Evolutionary conservation across 192 early-diverging fungal species (phyloP).

Genomic region (Coemansia sp.): DNA sequence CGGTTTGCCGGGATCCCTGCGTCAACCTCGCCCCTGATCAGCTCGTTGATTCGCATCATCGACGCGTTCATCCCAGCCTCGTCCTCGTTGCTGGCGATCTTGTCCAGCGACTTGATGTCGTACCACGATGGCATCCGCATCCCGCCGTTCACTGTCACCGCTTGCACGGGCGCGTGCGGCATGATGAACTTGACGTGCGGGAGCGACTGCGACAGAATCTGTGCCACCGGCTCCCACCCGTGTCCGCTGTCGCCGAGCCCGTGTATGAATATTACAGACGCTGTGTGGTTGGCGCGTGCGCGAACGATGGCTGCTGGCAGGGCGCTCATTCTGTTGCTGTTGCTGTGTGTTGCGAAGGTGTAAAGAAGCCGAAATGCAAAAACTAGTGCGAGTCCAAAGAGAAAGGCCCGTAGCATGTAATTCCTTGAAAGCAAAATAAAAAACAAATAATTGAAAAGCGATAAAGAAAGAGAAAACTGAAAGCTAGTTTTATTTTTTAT

Average conservation of each 20-base stretch:
- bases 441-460: neutral
- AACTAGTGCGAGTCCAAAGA: neutral
- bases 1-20: constrained; percentile 74
- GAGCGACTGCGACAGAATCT: constrained; percentile 41
- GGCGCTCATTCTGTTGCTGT: constrained; percentile 15
- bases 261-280: constrained; percentile 82
- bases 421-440: neutral
- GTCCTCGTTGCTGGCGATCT: constrained; percentile 64
- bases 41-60: constrained; percentile 59
- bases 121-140: constrained; percentile 91
- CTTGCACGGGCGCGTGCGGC: constrained; percentile 76
- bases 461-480: no score
- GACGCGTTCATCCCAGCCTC: constrained; percentile 69
- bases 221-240: constrained; percentile 56
- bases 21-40: constrained; percentile 77
- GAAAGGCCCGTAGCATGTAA: neutral
- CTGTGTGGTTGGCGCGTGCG: constrained; percentile 65
- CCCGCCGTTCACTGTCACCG: constrained; percentile 81
- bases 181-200: constrained; percentile 91
- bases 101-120: constrained; percentile 66
- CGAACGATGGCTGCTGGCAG: constrained; percentile 38
- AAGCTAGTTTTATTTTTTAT: no score
- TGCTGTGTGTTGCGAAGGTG: neutral
- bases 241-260: constrained; percentile 74
- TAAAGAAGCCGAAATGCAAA: neutral